Percentiles rank a stretch among this genome's conserved stretches.
These are phyloP conservation scores for Puccinia coronata DNA, from an alignment of 1,284 basidiomycete species.

Conservation along the genomic window DNA sequence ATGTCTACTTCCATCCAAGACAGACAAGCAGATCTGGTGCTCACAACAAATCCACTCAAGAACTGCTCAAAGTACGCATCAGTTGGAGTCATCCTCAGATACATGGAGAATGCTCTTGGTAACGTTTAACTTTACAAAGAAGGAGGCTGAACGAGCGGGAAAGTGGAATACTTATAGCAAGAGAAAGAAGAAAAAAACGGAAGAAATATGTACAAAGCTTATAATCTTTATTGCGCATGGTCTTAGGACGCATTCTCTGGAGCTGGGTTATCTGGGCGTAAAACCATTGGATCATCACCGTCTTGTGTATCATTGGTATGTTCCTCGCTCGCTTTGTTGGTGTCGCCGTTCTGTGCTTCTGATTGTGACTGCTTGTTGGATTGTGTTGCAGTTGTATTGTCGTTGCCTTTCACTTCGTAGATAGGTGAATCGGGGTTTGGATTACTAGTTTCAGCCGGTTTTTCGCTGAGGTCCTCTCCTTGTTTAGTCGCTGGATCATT, in stretches of 20 bases:
- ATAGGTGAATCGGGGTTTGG: not conserved
- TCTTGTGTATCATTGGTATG: not conserved
- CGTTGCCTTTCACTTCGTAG: not conserved
- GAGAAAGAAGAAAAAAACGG: not conserved
- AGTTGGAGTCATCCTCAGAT: not conserved
- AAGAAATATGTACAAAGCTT: not conserved
- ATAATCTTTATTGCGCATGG: not conserved
- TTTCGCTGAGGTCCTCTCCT: not conserved
- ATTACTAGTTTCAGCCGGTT: not conserved
- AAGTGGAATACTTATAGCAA: not conserved
- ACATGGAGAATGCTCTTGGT: too few relatives aligned
- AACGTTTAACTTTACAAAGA: not conserved
- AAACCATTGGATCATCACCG: conserved; percentile 32
- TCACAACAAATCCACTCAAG: too few relatives aligned
- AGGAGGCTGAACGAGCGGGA: not conserved
- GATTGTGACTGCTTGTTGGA: not conserved
- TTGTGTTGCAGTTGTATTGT: not conserved
- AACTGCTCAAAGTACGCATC: not conserved
- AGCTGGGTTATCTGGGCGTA: conserved; percentile 23
- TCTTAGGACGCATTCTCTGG: not conserved
- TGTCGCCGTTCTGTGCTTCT: not conserved
- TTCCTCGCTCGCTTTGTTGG: not conserved
- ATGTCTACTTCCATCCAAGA: too few relatives aligned
- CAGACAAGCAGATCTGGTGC: too few relatives aligned
- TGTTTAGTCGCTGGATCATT: not conserved